These are phyloP conservation scores for Larix sibirica DNA, from an alignment of 83 land plant species.

Conservation along the genomic window DNA sequence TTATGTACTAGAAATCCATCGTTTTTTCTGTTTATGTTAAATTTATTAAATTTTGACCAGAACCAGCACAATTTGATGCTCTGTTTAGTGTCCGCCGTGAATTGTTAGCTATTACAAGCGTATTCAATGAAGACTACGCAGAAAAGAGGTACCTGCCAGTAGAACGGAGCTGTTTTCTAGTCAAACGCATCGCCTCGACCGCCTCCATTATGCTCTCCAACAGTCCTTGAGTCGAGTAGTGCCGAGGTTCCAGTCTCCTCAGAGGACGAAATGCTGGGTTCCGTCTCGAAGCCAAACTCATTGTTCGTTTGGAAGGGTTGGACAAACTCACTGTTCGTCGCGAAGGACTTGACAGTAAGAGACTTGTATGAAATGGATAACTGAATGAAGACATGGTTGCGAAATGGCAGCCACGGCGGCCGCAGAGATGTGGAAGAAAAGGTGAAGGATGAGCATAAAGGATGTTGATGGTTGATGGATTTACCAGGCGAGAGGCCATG, in stretches of 20 bases:
- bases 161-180: slow-evolving; percentile 21
- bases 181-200: slow-evolving; percentile 20
- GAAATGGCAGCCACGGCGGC: slow-evolving; percentile 14
- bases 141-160: slow-evolving; percentile 28
- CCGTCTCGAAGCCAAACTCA: slow-evolving; percentile 1
- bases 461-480: slow-evolving; percentile 31
- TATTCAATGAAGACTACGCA: not conserved
- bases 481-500: slow-evolving; percentile 47
- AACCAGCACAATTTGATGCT: too few species aligned
- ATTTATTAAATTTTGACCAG: too few species aligned
- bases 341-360: not conserved
- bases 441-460: slow-evolving; percentile 20
- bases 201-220: slow-evolving; percentile 46
- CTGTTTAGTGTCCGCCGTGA: too few species aligned
- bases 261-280: not conserved
- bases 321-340: not conserved
- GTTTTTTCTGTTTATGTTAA: too few species aligned
- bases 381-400: not conserved
- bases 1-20: too few species aligned
- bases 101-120: not conserved
- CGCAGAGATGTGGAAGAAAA: slow-evolving; percentile 18
- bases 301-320: not conserved
- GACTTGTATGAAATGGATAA: not conserved
- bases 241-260: slow-evolving; percentile 5
- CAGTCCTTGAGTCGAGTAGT: slow-evolving; percentile 28